phyloP scores from a whole-genome alignment of 192 early-diverging fungal species.

The Backusella australiensis region DNA sequence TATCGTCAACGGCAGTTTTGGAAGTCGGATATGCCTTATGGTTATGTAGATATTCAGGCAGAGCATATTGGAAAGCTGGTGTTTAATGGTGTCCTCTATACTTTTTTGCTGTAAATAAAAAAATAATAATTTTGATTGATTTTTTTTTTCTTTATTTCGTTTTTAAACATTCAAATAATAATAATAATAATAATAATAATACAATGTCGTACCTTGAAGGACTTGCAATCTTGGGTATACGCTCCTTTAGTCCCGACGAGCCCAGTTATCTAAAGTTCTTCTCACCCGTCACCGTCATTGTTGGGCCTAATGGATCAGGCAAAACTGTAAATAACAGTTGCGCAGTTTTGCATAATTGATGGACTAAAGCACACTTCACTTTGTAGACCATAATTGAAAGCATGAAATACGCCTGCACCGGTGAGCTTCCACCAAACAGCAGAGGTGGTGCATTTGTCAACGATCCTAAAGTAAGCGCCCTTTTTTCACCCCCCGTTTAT shows the following conservation, averaged over 20 bases:
- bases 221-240: constrained; percentile 81
- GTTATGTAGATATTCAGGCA: neutral
- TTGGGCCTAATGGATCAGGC: constrained; percentile 94
- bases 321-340: constrained; percentile 68
- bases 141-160: too few relatives aligned
- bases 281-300: constrained; percentile 90
- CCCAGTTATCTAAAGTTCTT: constrained; percentile 79
- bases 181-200: neutral
- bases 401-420: constrained; percentile 93
- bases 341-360: neutral
- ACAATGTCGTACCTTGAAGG: constrained; percentile 66
- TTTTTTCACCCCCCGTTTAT: neutral
- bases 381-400: constrained; percentile 91
- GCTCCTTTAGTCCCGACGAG: constrained; percentile 84
- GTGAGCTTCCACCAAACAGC: constrained; percentile 84
- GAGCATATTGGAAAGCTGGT: neutral
- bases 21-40: neutral
- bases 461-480: constrained; percentile 75
- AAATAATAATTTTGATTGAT: too few relatives aligned
- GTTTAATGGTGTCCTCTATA: neutral
- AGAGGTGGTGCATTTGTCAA: constrained; percentile 90
- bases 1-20: neutral
- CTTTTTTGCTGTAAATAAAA: neutral
- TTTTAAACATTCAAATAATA: neutral
- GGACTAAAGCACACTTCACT: neutral